Evolutionary conservation across 176 grass and related monocot species (phyloP).

Genomic region (Pontederia paniculata): DNA sequence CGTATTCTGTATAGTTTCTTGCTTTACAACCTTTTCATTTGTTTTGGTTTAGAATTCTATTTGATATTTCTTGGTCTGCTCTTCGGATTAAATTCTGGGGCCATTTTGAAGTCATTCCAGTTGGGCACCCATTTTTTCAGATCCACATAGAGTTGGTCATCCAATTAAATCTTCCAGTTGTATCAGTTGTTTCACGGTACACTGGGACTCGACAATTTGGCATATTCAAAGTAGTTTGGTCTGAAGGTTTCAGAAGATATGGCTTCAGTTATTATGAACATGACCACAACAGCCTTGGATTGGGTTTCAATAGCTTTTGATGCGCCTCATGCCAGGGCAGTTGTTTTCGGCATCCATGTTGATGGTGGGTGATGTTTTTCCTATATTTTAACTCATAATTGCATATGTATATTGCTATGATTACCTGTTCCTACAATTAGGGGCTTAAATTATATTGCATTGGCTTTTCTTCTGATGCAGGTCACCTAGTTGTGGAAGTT

Average conservation of each 20-base stretch:
- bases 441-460: background rate
- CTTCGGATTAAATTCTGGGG: background rate
- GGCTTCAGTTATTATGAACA: slow-evolving; percentile 49
- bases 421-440: background rate
- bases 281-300: slow-evolving; percentile 40
- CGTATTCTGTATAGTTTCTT: background rate
- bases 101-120: background rate
- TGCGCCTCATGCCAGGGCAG: slow-evolving; percentile 51
- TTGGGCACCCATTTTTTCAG: background rate
- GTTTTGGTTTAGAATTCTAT: background rate
- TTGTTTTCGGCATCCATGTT: slow-evolving; percentile 84
- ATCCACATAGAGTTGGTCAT: too few relatives aligned
- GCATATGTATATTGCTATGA: background rate
- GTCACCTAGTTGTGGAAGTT: slow-evolving; percentile 85
- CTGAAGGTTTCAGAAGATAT: slow-evolving; percentile 14
- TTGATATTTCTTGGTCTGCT: background rate
- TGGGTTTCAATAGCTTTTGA: slow-evolving; percentile 64
- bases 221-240: background rate
- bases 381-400: background rate
- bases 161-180: too few relatives aligned
- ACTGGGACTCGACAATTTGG: background rate
- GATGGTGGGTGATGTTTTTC: slow-evolving; percentile 41
- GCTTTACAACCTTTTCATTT: background rate
- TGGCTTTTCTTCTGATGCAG: slow-evolving; percentile 26
- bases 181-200: background rate